Percentiles rank a stretch among this genome's conserved stretches.
Conservation (phyloP, 768 basidiomycete genomes). For the Mycena belliarum region DNA sequence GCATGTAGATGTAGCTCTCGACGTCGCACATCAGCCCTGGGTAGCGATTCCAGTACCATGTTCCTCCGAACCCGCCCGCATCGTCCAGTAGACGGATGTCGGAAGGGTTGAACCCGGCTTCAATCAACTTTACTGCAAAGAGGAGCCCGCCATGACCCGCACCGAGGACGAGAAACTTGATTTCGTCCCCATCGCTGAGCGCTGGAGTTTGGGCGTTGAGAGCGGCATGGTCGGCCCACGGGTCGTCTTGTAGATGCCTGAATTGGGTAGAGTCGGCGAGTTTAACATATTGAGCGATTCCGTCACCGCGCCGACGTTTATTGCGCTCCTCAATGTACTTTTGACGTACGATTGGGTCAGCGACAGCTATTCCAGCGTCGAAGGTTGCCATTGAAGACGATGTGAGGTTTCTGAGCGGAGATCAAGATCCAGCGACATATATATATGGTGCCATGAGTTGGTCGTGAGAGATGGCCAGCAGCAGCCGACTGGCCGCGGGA, state of each 20-base stretch:
- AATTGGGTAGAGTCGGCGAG: constrained; percentile 4
- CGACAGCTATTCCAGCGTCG: too few relatives aligned
- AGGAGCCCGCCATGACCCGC: constrained; percentile 9
- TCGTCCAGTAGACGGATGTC: constrained; percentile 19
- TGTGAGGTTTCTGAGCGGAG: too few relatives aligned
- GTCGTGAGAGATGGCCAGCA: too few relatives aligned
- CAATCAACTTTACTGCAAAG: constrained; percentile 12
- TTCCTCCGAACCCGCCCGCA: constrained; percentile 22
- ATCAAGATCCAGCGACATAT: too few relatives aligned
- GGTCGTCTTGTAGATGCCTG: constrained; percentile 7
- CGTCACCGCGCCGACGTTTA: constrained; percentile 17
- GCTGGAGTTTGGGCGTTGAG: constrained; percentile 4
- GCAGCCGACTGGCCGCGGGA: too few relatives aligned
- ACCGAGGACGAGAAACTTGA: constrained; percentile 13
- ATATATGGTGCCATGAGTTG: too few relatives aligned
- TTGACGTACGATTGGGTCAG: background rate
- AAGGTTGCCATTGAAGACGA: too few relatives aligned
- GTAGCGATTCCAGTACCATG: constrained; percentile 26
- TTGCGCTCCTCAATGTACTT: constrained; percentile 19
- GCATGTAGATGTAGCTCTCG: constrained; percentile 24
- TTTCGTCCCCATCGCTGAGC: constrained; percentile 3
- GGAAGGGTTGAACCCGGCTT: constrained; percentile 12
- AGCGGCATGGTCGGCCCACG: constrained; percentile 17
- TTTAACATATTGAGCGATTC: constrained; percentile 3
- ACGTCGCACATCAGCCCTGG: constrained; percentile 25